Conservation (phyloP, 352 stramenopile genomes). For the Globisporangium nagaii region DNA sequence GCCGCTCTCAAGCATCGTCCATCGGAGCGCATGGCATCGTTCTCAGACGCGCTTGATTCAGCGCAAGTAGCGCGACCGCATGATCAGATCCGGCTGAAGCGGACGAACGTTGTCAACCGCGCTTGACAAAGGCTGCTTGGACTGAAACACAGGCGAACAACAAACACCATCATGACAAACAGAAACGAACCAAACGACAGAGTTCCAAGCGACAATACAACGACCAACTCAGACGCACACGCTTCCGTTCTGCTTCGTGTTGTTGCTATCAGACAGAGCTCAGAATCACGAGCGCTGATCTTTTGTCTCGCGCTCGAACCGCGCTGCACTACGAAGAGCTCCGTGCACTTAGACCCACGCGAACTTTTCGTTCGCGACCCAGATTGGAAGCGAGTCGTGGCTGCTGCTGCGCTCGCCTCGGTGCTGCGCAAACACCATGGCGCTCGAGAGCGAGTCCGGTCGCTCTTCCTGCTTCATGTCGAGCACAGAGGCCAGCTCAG, state of each 20-base stretch:
- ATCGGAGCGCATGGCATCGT: too few species aligned
- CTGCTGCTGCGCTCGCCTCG: not conserved
- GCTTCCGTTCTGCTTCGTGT: too few species aligned
- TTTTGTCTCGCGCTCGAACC: not conserved
- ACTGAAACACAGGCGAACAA: not conserved
- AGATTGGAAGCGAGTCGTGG: slow-evolving; percentile 14
- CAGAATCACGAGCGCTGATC: too few species aligned
- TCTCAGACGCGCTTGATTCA: too few species aligned
- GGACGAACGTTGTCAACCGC: not conserved
- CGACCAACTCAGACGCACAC: too few species aligned
- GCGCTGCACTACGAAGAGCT: not conserved
- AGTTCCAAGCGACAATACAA: too few species aligned
- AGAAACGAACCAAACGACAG: not conserved
- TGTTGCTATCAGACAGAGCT: too few species aligned
- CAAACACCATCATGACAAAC: not conserved
- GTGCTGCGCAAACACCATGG: slow-evolving; percentile 35
- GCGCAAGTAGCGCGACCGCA: too few species aligned
- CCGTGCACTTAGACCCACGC: slow-evolving; percentile 31
- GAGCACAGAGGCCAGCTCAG: slow-evolving; percentile 15
- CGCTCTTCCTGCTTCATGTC: slow-evolving; percentile 30
- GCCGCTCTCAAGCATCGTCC: too few species aligned
- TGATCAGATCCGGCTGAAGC: too few species aligned
- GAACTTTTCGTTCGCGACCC: slow-evolving; percentile 51
- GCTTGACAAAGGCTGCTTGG: not conserved
- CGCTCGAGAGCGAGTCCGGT: slow-evolving; percentile 52